phyloP scores from a whole-genome alignment of 345 rosid genomes.

The Draba incana region DNA sequence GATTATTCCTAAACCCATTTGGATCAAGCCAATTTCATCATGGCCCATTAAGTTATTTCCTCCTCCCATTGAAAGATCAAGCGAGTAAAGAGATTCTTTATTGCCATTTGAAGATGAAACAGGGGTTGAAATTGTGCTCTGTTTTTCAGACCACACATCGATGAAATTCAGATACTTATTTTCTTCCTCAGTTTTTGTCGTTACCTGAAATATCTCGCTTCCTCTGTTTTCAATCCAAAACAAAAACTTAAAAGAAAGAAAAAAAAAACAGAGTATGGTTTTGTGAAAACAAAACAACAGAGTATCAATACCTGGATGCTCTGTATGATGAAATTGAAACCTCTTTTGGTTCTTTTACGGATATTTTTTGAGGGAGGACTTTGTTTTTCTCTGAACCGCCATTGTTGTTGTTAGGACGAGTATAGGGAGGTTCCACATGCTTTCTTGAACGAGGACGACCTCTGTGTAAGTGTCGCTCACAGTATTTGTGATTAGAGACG shows the following conservation, averaged over 20 bases:
- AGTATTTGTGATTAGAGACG: constrained; percentile 75
- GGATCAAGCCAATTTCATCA: constrained; percentile 47
- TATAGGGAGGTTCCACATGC: constrained; percentile 77
- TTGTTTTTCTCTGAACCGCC: constrained; percentile 32
- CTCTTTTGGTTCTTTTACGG: constrained; percentile 1
- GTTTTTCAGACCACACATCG: constrained; percentile 62
- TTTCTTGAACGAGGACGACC: constrained; percentile 99
- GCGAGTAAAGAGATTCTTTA: constrained; percentile 47
- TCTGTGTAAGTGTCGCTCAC: constrained; percentile 84
- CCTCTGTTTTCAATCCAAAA: constrained; percentile 31
- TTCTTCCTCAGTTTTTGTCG: constrained; percentile 28
- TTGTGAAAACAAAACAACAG: neutral
- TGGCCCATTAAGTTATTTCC: constrained; percentile 41
- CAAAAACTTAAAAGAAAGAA: neutral
- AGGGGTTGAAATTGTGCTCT: constrained; percentile 36
- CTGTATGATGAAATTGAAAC: constrained; percentile 15
- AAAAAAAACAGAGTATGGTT: constrained; percentile 21
- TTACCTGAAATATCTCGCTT: constrained; percentile 26
- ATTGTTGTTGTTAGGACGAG: constrained; percentile 34
- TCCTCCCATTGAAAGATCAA: constrained; percentile 63
- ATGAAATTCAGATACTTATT: constrained; percentile 52
- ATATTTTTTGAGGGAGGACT: constrained; percentile 9
- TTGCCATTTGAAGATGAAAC: constrained; percentile 46
- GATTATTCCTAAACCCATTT: constrained; percentile 45
- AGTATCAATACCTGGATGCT: constrained; percentile 30